Evolutionary conservation across 2,329 filamentous ascomycete species (phyloP).

Genomic region (Ceratocystis variospora): DNA sequence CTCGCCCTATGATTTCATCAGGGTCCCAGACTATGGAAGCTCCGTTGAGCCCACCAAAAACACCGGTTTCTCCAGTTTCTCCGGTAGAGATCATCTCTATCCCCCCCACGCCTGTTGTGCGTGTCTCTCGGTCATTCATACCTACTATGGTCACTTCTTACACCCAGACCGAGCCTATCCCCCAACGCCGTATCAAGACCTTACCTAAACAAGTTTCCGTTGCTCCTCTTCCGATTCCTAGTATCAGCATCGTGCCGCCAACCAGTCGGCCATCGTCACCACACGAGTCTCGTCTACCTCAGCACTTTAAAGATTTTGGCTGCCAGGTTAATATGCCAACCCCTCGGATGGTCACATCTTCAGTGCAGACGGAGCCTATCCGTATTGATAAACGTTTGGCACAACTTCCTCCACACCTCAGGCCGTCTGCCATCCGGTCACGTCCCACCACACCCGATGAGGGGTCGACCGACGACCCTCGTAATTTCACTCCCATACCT

Average conservation of each 20-base stretch:
- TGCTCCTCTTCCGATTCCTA: constrained; percentile 50
- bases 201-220: constrained; percentile 25
- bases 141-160: constrained; percentile 38
- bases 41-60: constrained; percentile 51
- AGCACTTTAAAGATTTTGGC: constrained; percentile 66
- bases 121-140: constrained; percentile 23
- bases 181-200: constrained; percentile 20
- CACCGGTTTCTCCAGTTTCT: constrained; percentile 41
- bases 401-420: constrained; percentile 61
- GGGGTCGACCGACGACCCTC: constrained; percentile 23
- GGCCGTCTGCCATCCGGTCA: constrained; percentile 61
- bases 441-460: constrained; percentile 42
- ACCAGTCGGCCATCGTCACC: constrained; percentile 71
- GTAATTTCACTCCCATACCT: constrained; percentile 40
- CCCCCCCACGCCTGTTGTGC: constrained; percentile 27
- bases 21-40: constrained; percentile 49
- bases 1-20: constrained; percentile 45
- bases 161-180: constrained; percentile 47
- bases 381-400: constrained; percentile 65
- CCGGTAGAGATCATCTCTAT: constrained; percentile 30
- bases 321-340: constrained; percentile 53
- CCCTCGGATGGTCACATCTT: constrained; percentile 25
- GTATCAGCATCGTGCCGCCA: constrained; percentile 84
- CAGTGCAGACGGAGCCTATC: constrained; percentile 80
- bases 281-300: constrained; percentile 58